Conservation (phyloP, 179 eudicot species). For the Nepenthes alata region DNA sequence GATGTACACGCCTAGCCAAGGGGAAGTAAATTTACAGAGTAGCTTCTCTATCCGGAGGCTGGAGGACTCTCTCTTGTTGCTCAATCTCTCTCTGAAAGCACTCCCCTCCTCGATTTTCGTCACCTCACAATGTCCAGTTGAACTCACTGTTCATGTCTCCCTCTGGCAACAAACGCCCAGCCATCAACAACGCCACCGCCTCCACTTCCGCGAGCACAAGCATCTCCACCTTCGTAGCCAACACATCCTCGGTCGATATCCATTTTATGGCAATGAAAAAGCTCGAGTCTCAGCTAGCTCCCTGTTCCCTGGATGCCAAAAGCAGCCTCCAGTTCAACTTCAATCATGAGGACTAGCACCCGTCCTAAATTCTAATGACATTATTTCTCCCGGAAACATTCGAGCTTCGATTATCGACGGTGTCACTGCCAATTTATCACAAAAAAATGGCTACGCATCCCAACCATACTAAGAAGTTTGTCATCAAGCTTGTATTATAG, state of each 20-base stretch:
- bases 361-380: conserved; percentile 13
- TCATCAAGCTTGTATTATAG: conserved; percentile 44
- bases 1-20: conserved; percentile 19
- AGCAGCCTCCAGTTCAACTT: conserved; percentile 35
- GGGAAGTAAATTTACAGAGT: too few species aligned
- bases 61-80: too few species aligned
- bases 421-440: conserved; percentile 49
- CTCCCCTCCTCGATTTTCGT: neutral
- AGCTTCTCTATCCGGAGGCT: too few species aligned
- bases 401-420: conserved; percentile 16
- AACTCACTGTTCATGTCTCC: conserved; percentile 10
- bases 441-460: conserved; percentile 87
- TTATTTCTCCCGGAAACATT: conserved; percentile 5
- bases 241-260: conserved; percentile 8
- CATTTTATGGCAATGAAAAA: conserved; percentile 65
- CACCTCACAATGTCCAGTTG: neutral
- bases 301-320: conserved; percentile 32
- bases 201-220: conserved; percentile 4
- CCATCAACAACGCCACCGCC: conserved; percentile 4
- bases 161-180: conserved; percentile 12
- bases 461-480: conserved; percentile 72
- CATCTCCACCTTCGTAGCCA: conserved; percentile 4
- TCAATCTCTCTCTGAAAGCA: neutral
- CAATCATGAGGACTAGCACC: conserved; percentile 12
- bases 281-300: conserved; percentile 51